Evolutionary conservation across 2,329 filamentous ascomycete species (phyloP), one percentile per base, ranked within the genome.

Genomic region (Colletotrichum tabaci): DNA sequence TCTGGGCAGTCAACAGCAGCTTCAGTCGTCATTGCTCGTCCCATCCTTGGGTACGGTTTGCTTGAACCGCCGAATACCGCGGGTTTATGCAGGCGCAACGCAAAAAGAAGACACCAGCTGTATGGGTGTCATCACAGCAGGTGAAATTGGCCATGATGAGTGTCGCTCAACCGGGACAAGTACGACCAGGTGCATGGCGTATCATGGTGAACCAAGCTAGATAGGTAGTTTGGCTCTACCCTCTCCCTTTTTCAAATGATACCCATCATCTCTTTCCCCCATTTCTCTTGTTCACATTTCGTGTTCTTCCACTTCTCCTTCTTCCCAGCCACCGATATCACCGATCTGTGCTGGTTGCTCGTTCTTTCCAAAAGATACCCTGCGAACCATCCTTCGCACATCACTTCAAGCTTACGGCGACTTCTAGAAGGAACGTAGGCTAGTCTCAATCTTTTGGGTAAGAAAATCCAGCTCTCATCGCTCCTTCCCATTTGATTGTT

Each of bases 21-120:
- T 42, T 44, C 15, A 52, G 35, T 62, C 69, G 69, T 72, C 69
- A 69, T 69, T 42, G 21, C 40, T 64, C 56, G 18, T 72, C 61
- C 52, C 46, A 60, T 55, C n/a, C 46, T 44, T 61, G 46, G 9
- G n/a, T 44, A 44, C 30, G 13, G 3, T n/a, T 58, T 58, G 60
- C 40, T 46, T 56, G 13, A 58, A 18, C 53, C 58, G 21, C 66
- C 52, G 21, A 49, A 42, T 35, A 16, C 53, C 53, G 46, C 53
- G 47, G 35, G 40, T 53, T 64, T 38, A 69, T 72, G 69, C 69
- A 58, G 21, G 46, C 12, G 38, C 57, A 42, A 38, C 35, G 35
- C 35, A 38, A 38, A 61, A 49, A 42, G 58, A 35, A 69, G 40
- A 46, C 47, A 12, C 55, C 65, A 53, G 53, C 21, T 15, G 42